Base-by-base conservation (phyloP, 2,329 filamentous ascomycete genomes). In the Claviceps sp. region DNA sequence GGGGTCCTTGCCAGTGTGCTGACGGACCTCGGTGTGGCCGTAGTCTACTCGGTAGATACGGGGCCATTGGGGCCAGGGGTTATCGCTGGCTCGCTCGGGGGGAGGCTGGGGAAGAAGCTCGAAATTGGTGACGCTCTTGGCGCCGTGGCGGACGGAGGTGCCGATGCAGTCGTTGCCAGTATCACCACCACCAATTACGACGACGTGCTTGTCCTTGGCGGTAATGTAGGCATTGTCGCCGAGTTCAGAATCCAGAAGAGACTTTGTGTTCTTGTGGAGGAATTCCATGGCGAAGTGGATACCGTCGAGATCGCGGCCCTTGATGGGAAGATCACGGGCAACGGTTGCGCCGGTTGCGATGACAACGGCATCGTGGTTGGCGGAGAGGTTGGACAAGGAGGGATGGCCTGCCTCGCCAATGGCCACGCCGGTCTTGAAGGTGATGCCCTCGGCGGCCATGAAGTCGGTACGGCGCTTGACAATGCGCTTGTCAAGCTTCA, bases 11-110 rank as follows among this genome's bases (percentile, higher is more conserved):
- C 91, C 91, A 75, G 90, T 91, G 74, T 96, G 90, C 60, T 91
- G 89, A 69, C 91, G 89, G 62, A 96, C 91, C 70, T 97, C 91
- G 16, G 85, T 85, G 75, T 97, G 91, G 52, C 91, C 91, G 64
- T 97, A 97, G 71, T 97, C 91, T n/a, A 96, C 87, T 61, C 91
- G 89, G 78, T 95, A 96, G 67, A 96, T 90, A 63, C 90, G 87
- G 53, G 91, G 91, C 90, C 91, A 97, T 72, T 96, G 91, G 10
- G 91, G 91, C 91, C 91, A 97, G 56, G 91, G 91, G 76, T 97
- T 97, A 71, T 96, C 91, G 57, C 82, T 80, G 57, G 87, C 89
- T 71, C 91, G 89, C 77, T 95, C 85, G 55, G 87, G 81, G 7
- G 90, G 89, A 60, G 91, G 91, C 71, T 96, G 89, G 34, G 91